Base-by-base conservation (phyloP, 2,329 filamentous ascomycete species). In the Magnaporthales sp. region DNA sequence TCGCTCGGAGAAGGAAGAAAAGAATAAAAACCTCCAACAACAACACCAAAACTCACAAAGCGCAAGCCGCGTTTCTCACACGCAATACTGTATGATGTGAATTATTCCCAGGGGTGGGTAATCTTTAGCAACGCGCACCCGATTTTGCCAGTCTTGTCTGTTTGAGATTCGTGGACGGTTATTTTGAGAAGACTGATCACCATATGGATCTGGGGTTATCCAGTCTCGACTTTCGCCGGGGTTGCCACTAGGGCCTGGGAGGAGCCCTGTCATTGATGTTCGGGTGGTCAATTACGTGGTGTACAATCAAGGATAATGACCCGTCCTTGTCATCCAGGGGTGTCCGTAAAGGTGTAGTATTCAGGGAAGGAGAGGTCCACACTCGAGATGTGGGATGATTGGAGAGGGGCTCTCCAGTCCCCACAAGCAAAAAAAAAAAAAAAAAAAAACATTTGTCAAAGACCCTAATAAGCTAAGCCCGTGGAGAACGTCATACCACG, bases 151-250 rank as follows among this genome's bases (percentile, higher is more conserved):
- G 46, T 58, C 9, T 65, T 29, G 46, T 27, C 32, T 29, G 82
- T 85, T 84, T 84, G 83, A 84, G 78, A 77, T 81, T 81, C 75
- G 81, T 78, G 78, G 77, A 80, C 74, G 77, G 75, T 72, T 77
- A 78, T 79, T 78, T 77, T 74, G 71, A 75, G 74, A 72, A 74
- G 75, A 77, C 76, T 79, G 80, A 80, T 83, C 78, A 75, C 15
- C 38, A 19, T 46, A 46, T 46, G 15, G 38, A n/a, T n/a, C 38
- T 46, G 38, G 38, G 38, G 38, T 46, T 46, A 8, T 46, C 38
- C n/a, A 38, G 38, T 46, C 38, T 46, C 15, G 4, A 46, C 38
- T 46, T 46, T 46, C 5, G 15, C 56, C 56, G 56, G 56, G 56
- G 15, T 29, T 61, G 2, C 27, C 56, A 66, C 79, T 74, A 72